Percentiles rank a stretch among this genome's conserved stretches.
phyloP scores from a whole-genome alignment of 2,329 filamentous ascomycete genomes.

The Beauveria australis region DNA sequence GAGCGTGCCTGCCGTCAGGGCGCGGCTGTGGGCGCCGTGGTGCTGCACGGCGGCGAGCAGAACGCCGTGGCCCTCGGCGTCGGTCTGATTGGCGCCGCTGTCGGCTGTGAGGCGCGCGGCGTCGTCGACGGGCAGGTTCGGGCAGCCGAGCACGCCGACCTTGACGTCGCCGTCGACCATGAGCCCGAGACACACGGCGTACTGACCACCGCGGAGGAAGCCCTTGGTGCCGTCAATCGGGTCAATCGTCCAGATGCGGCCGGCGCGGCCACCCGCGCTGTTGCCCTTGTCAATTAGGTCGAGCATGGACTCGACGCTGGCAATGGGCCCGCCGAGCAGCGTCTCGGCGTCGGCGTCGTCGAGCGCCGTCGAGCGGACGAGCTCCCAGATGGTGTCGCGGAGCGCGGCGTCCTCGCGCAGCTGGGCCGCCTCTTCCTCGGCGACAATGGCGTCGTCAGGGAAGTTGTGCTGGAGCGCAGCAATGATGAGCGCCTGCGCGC shows the following conservation, averaged over 20 bases:
- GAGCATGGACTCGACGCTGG: conserved; percentile 58
- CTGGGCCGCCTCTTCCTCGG: conserved; percentile 83
- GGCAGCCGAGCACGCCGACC: conserved; percentile 89
- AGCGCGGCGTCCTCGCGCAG: conserved; percentile 65
- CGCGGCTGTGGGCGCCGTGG: conserved; percentile 70
- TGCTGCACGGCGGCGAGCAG: conserved; percentile 79
- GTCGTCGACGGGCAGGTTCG: conserved; percentile 88
- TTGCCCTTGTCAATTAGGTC: conserved; percentile 59
- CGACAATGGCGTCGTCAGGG: conserved; percentile 83
- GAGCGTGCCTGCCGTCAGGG: conserved; percentile 50
- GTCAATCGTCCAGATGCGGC: conserved; percentile 91
- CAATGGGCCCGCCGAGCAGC: conserved; percentile 59
- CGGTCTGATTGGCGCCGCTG: conserved; percentile 66
- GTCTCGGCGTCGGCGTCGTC: conserved; percentile 50
- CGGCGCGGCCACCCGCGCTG: conserved; percentile 62
- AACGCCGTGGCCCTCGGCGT: conserved; percentile 67
- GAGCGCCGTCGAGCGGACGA: conserved; percentile 67
- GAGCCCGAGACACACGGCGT: conserved; percentile 86
- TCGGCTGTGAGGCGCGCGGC: conserved; percentile 48
- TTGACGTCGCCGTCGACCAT: conserved; percentile 91
- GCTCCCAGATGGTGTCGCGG: conserved; percentile 65
- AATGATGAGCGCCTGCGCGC: conserved; percentile 94
- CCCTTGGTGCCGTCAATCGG: conserved; percentile 98
- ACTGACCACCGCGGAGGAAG: conserved; percentile 91
- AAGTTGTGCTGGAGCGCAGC: conserved; percentile 82